These are phyloP conservation scores for Barnettozyma salicaria DNA, from an alignment of 805 yeast genomes.

Conservation along the genomic window DNA sequence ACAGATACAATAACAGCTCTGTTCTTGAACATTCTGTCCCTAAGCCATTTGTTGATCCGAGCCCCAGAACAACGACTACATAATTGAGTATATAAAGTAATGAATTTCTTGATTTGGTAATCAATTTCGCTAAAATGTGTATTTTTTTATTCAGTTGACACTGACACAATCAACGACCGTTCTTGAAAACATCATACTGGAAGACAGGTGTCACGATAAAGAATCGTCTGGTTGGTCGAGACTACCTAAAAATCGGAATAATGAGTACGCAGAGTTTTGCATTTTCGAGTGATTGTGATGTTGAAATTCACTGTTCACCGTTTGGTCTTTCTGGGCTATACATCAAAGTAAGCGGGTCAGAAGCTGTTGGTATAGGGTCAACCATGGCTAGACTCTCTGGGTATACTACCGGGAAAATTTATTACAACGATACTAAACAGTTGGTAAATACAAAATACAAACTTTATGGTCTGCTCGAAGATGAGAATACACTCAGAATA, in stretches of 20 bases:
- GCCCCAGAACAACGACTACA: slow-evolving; percentile 6
- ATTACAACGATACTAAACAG: slow-evolving; percentile 43
- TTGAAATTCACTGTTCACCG: slow-evolving; percentile 52
- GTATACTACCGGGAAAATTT: slow-evolving; percentile 41
- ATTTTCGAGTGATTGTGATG: slow-evolving; percentile 44
- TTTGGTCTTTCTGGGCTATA: slow-evolving; percentile 49
- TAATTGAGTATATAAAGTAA: too few species aligned
- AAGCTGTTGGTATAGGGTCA: slow-evolving; percentile 48
- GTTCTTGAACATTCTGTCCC: too few species aligned
- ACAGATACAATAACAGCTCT: slow-evolving; percentile 2
- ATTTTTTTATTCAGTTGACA: too few species aligned
- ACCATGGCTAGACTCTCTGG: slow-evolving; percentile 55
- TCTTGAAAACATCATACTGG: too few species aligned
- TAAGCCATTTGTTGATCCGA: too few species aligned
- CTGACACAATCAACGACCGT: too few species aligned
- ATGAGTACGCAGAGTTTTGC: slow-evolving; percentile 27
- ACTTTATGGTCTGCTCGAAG: slow-evolving; percentile 43
- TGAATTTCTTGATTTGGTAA: too few species aligned
- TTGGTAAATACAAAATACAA: slow-evolving; percentile 42
- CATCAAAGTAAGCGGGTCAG: slow-evolving; percentile 41
- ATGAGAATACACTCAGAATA: slow-evolving; percentile 39
- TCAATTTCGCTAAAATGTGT: too few species aligned
- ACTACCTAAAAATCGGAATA: too few species aligned
- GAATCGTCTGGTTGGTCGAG: too few species aligned
- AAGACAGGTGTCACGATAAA: too few species aligned